Base-by-base conservation (phyloP, 169 alveolate genomes). In the Pseudocohnilembus persalinus region DNA sequence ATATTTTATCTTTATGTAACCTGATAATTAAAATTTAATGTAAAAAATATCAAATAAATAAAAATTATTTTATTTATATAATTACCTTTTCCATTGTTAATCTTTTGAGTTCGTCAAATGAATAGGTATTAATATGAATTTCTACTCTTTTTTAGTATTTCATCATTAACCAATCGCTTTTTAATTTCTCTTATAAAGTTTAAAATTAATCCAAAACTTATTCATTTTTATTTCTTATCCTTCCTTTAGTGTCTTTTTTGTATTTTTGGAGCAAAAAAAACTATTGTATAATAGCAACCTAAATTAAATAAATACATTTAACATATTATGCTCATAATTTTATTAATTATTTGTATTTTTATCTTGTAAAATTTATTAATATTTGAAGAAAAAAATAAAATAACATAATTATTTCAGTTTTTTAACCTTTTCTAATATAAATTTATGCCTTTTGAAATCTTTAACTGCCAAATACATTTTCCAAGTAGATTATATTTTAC, bases 41-140 rank as follows among this genome's bases (percentile, higher is more conserved):
- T 64, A 64, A 64, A 64, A 64, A 20, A 64, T 64, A 20, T 26
- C 16, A 64, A 64, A 20, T 31, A 74, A 74, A 11, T 0, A 74
- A 0, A 74, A 15, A 29, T 0, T 26, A 74, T 27, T 29, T 15
- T 31, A 29, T 29, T 0, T 26, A 24, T 75, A 0, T 11, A 32
- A 34, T 27, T 77, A 77, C 73, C 63, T 86, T 86, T 63, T 94
- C 96, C 91, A 92, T 92, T 15, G 96, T 73, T 0, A 92, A 77
- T 81, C 97, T 89, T 82, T 92, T 74, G 82, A 87, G 83, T 87
- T 96, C 95, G 76, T 89, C 85, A 76, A 85, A 90, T 0, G 96
- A 86, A 64, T 83, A 90, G 24, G 91, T 74, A 75, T 88, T 89
- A 28, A 90, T 85, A 81, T 94, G 97, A n/a, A 94, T 90, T 86